These are phyloP conservation scores for Ceratocystis variospora DNA, from an alignment of 2,329 filamentous ascomycete species.

Conservation along the genomic window DNA sequence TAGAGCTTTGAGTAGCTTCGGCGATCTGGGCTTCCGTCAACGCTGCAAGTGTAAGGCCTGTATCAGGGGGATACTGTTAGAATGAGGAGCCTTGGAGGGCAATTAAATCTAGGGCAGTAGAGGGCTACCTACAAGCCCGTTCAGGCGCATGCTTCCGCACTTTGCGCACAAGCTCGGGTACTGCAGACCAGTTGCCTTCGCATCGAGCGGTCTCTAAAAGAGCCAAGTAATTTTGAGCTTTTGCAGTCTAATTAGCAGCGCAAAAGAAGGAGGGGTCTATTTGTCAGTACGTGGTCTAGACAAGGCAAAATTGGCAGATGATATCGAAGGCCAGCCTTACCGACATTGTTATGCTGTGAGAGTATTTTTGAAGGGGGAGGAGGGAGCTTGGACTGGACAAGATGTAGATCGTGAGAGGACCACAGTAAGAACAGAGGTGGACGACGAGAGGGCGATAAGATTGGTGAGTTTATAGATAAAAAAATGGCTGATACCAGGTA, in stretches of 20 bases:
- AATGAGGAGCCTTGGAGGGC: conserved; percentile 8
- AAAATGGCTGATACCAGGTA: not conserved
- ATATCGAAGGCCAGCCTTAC: conserved; percentile 11
- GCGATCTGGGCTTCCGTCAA: conserved; percentile 54
- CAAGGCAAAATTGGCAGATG: not conserved
- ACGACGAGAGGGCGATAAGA: not conserved
- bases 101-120: conserved; percentile 5
- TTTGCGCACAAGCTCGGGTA: conserved; percentile 84
- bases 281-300: not conserved
- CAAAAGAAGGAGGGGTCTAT: not conserved
- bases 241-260: conserved; percentile 30
- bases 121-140: conserved; percentile 54
- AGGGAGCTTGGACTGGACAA: not conserved
- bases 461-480: not conserved
- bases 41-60: conserved; percentile 57
- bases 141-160: conserved; percentile 85
- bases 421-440: not conserved
- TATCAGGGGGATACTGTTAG: conserved; percentile 18
- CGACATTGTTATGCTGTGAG: conserved; percentile 12
- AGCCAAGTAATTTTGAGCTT: conserved; percentile 69
- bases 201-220: conserved; percentile 77
- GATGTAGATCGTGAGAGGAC: not conserved
- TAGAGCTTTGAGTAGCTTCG: conserved; percentile 31
- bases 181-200: conserved; percentile 70
- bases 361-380: not conserved